A percentile compares a stretch with the other conserved stretches of the same genome.
Conservation (phyloP, 2,329 filamentous ascomycete species). For the Colletotrichum kahawae region DNA sequence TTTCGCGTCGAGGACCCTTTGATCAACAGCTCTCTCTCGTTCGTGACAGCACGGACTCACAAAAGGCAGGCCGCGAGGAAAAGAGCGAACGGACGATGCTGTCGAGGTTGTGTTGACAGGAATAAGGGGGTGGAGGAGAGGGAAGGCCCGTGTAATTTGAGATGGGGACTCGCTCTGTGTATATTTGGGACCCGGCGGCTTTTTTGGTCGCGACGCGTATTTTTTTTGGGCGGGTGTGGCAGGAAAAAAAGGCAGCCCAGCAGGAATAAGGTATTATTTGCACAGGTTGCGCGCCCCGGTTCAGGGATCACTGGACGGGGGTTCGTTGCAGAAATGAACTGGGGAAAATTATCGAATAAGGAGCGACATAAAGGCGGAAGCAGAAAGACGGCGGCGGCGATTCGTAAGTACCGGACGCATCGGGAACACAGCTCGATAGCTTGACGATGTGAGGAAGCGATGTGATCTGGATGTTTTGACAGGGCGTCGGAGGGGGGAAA, state of each 20-base stretch:
- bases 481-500: background rate
- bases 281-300: background rate
- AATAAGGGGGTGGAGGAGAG: slow-evolving; percentile 20
- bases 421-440: slow-evolving; percentile 8
- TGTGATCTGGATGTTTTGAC: background rate
- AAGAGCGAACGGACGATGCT: slow-evolving; percentile 11
- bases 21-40: slow-evolving; percentile 16
- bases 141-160: slow-evolving; percentile 21
- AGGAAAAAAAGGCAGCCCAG: background rate
- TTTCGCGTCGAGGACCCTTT: slow-evolving; percentile 29
- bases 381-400: background rate
- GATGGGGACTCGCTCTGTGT: slow-evolving; percentile 2
- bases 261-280: slow-evolving; percentile 21
- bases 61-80: slow-evolving; percentile 9
- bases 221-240: slow-evolving; percentile 7
- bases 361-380: slow-evolving; percentile 24
- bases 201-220: slow-evolving; percentile 12
- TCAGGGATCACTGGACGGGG: slow-evolving; percentile 15
- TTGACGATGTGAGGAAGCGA: background rate
- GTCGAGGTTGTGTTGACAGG: slow-evolving; percentile 19
- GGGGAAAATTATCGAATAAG: slow-evolving; percentile 22
- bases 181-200: slow-evolving; percentile 8
- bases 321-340: slow-evolving; percentile 13
- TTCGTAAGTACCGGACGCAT: slow-evolving; percentile 21
- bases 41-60: background rate